Evolutionary conservation across 306 rosid genomes (phyloP), one percentile per base, ranked within the genome.

Genomic region (Luffa aegyptiaca): DNA sequence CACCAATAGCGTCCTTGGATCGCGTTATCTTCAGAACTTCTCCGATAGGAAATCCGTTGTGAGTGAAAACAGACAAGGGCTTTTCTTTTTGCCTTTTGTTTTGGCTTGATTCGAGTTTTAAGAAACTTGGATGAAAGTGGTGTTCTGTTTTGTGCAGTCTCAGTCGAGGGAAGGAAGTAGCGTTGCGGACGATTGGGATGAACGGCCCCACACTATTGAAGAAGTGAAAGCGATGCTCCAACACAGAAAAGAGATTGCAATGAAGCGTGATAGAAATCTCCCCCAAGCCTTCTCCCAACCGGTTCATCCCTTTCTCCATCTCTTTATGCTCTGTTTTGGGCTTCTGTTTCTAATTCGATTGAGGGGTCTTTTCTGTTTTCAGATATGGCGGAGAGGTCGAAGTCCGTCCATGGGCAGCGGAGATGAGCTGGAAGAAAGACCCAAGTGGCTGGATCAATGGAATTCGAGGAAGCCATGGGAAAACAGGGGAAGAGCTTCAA

Each of bases 161-260:
- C 61, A 94, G 90, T 90, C 96, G n/a, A 92, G 92, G 87, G 97
- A 92, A 64, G 97, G 92, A 83, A 90, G 97, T 83, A 94, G 94
- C 81, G 51, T 86, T 46, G 88, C 94, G 52, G 93, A 88, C 79
- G 94, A 94, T 72, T 94, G 97, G 97, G 97, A 94, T 51, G 97
- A 92, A 77, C 85, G 91, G 5, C 91, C 91, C 5, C 98, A 92
- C 87, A 94, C 94, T 9, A 84, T 94, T 81, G 96, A 94, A 82
- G 98, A 94, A 90, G 92, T 94, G 45, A 94, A 90, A 87, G 98
- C 97, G 14, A 89, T 92, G 97, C 90, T 94, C 84, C 92, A 88
- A 39, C 98, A 89, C 12, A 88, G 96, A 81, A 92, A 86, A 85
- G 95, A 91, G 78, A 86, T 89, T 44, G 71, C 97, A 18, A 83